Base-by-base conservation (phyloP, 148 eudicot genomes). In the Cornus controversa region DNA sequence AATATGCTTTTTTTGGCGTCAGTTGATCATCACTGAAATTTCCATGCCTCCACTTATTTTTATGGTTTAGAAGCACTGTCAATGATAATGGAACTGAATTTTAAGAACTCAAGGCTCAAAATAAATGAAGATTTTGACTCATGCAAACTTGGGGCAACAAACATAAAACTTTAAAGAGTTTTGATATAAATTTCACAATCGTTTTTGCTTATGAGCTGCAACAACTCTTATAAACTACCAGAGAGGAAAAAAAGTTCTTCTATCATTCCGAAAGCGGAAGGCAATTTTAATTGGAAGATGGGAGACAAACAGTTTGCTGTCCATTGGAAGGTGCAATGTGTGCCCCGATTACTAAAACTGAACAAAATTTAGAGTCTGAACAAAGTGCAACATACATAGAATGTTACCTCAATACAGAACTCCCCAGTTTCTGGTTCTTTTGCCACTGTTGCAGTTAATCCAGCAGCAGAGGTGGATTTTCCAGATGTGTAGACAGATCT, bases 361-460 rank as follows among this genome's bases (percentile, higher is more conserved):
- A 24, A 25, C 50, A 20, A 63, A 65, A 26, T 47, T 63, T 15
- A 42, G 27, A 42, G 60, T 40, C 26, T 15, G 29, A 28, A 3
- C 16, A 76, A 66, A 29, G 72, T 40, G 70, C 15, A 67, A 67
- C 24, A 20, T 3, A 34, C 24, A 6, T 10, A 14, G 26, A 79
- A 73, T 53, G 54, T 62, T 84, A 96, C 99, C 99, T 96, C 99
- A 58, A 96, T 96, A 87, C 99, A 96, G 85, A 96, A 96, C 68
- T 96, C 99, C 66, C 99, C 99, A 75, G 99, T 96, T 88, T 96
- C 99, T 74, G 99, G 99, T 80, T 96, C 99, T 88, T 96, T 96
- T 58, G 99, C 99, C 71, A 96, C 99, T 53, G 99, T 96, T 70
- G 99, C 99, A 34, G 99, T 96, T 89, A 96, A 89, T 70, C 99